Conservation (phyloP, 306 rosid species). For the Macrotyloma uniflorum region DNA sequence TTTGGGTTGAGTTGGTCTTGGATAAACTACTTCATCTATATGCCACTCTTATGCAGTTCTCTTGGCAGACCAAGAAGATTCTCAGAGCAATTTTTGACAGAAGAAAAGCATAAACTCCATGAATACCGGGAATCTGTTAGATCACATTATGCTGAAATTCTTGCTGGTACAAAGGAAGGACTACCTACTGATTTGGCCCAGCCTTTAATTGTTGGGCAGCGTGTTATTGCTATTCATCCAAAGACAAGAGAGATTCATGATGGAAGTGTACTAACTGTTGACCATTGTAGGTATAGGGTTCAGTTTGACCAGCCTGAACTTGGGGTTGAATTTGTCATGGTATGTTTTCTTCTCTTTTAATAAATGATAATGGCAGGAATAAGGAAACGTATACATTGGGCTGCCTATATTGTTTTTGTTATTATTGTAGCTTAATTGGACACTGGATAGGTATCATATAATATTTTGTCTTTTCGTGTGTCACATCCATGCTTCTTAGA, state of each 20-base stretch:
- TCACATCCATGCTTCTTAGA: background rate
- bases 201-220: conserved; percentile 87
- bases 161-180: conserved; percentile 80
- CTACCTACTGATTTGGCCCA: conserved; percentile 90
- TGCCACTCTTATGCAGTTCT: conserved; percentile 70
- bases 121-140: conserved; percentile 90
- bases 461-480: background rate
- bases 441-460: no score
- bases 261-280: conserved; percentile 81
- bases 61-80: conserved; percentile 94
- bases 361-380: background rate
- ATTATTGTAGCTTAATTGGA: background rate
- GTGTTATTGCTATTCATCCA: conserved; percentile 81
- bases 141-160: conserved; percentile 83
- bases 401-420: background rate
- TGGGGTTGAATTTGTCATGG: conserved; percentile 86
- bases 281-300: conserved; percentile 66
- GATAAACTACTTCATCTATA: conserved; percentile 22
- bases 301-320: conserved; percentile 84
- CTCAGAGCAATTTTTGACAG: conserved; percentile 79
- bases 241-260: conserved; percentile 76
- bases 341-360: conserved; percentile 47
- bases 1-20: conserved; percentile 34
- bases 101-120: conserved; percentile 85
- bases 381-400: background rate